Conservation (phyloP, 106 monocot species). For the Dioscorea dumetorum region DNA sequence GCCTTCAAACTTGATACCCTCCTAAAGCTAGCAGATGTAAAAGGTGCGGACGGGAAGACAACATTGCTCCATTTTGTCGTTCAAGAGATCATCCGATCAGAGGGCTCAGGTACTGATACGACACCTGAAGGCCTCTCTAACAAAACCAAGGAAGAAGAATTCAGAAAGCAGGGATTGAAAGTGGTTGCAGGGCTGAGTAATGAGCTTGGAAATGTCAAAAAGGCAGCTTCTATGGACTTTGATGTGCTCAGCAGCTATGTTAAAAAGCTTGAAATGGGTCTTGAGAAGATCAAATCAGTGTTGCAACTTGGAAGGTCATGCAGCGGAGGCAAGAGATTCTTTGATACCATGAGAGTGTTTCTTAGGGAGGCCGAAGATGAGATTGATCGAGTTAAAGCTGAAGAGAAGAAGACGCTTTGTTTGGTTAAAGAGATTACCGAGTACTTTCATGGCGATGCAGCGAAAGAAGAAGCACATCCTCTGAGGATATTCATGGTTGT, state of each 20-base stretch:
- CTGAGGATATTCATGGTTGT: slow-evolving; percentile 82
- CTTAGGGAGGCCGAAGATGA: slow-evolving; percentile 37
- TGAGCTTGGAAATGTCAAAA: slow-evolving; percentile 81
- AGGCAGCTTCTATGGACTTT: slow-evolving; percentile 74
- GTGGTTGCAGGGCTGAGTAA: slow-evolving; percentile 49
- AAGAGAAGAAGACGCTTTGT: slow-evolving; percentile 32
- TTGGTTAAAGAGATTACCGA: slow-evolving; percentile 61
- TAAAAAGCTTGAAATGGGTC: slow-evolving; percentile 53
- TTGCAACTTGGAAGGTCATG: slow-evolving; percentile 43
- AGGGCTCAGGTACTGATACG: slow-evolving; percentile 27
- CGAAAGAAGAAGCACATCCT: slow-evolving; percentile 73
- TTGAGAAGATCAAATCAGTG: slow-evolving; percentile 49
- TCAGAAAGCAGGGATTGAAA: slow-evolving; percentile 60
- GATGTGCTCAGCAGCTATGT: slow-evolving; percentile 50
- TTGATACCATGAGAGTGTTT: slow-evolving; percentile 55
- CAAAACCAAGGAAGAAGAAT: slow-evolving; percentile 37
- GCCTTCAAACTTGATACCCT: slow-evolving; percentile 84
- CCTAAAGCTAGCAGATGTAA: slow-evolving; percentile 64
- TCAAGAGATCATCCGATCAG: slow-evolving; percentile 63
- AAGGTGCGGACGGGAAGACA: slow-evolving; percentile 65
- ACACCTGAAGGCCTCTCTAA: slow-evolving; percentile 8
- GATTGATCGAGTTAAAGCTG: slow-evolving; percentile 43
- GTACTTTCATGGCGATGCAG: slow-evolving; percentile 77
- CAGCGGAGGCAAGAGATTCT: slow-evolving; percentile 42
- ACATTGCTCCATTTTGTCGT: slow-evolving; percentile 84